Base-by-base conservation (phyloP, 192 early-diverging fungal genomes). In the Entomortierella lignicola region DNA sequence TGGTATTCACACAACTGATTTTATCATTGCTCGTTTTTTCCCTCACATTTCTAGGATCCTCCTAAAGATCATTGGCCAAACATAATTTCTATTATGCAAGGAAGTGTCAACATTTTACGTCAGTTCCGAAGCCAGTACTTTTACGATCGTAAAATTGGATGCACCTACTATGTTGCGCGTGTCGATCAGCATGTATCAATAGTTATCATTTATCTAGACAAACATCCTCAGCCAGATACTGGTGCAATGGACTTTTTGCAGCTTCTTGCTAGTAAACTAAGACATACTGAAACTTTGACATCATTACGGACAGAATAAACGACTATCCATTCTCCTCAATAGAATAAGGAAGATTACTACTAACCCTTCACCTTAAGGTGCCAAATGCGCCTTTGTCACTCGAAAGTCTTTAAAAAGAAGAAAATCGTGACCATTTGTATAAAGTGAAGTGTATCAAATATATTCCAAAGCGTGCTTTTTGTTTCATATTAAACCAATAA, bases 11-110 rank as follows among this genome's bases (percentile, higher is more conserved):
- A 37, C 34, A 37, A 4, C 10, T 37, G 34, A 37, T 10, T 37
- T 37, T 4, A 37, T 37, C 29, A 23, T 39, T 34, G 30, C 17
- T 20, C 41, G 20, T 56, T 20, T 53, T 48, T 43, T 37, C 34
- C n/a, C 12, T 8, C 55, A 17, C n/a, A 52, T 48, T 60, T 53
- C 17, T 48, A 85, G 81, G 80, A 82, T 20, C 66, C 84, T 7
- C 84, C 86, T 11, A 74, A 61, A 34, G 83, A 84, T 15, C 86
- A 88, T 66, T 72, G 85, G 61, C 86, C 86, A 7, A 88, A 84
- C 31, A 83, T 84, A 23, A 85, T 88, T 37, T 84, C 86, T 0
- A 88, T 88, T 31, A 85, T 88, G 60, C 86, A 88, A 65, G 84
- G 81, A 2, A 84, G 71, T 58, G 82, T 34, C 63, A 69, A 37